A percentile compares a stretch with the other conserved stretches of the same genome.
Evolutionary conservation across 257 asterid species (phyloP).

Genomic region (Fraxinus pennsylvanica): DNA sequence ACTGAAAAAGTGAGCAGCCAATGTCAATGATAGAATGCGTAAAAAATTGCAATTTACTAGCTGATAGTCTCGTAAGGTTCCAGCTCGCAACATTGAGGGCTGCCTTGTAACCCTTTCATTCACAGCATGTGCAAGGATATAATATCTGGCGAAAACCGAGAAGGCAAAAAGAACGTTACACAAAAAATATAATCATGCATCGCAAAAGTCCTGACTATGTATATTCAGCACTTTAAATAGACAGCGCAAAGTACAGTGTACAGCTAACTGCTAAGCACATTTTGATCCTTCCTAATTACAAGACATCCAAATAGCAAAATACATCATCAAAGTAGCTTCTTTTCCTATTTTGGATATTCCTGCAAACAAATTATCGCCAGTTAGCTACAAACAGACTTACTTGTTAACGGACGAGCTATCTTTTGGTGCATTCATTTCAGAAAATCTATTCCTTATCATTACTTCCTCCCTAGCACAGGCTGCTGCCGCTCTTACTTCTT

Average conservation of each 20-base stretch:
- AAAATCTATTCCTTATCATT: constrained; percentile 90
- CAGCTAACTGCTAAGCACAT: not conserved
- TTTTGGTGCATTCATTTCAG: constrained; percentile 98
- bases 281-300: not conserved
- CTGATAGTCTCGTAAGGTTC: constrained; percentile 95
- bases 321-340: not conserved
- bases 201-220: constrained; percentile 10
- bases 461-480: constrained; percentile 99
- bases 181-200: constrained; percentile 20
- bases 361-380: constrained; percentile 11
- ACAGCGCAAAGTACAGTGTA: constrained; percentile 17
- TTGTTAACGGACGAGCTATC: constrained; percentile 89
- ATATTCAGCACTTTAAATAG: constrained; percentile 5
- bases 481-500: constrained; percentile 96
- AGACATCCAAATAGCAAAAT: not conserved
- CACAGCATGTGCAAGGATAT: constrained; percentile 98
- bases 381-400: constrained; percentile 44
- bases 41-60: constrained; percentile 59
- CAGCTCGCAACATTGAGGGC: constrained; percentile 97
- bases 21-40: constrained; percentile 14
- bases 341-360: not conserved
- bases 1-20: constrained; percentile 24
- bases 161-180: not conserved
- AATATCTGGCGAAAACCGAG: constrained; percentile 58
- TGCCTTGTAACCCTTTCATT: constrained; percentile 88